Conservation (phyloP, 176 grass and related monocot species). For the Bromus sterilis region DNA sequence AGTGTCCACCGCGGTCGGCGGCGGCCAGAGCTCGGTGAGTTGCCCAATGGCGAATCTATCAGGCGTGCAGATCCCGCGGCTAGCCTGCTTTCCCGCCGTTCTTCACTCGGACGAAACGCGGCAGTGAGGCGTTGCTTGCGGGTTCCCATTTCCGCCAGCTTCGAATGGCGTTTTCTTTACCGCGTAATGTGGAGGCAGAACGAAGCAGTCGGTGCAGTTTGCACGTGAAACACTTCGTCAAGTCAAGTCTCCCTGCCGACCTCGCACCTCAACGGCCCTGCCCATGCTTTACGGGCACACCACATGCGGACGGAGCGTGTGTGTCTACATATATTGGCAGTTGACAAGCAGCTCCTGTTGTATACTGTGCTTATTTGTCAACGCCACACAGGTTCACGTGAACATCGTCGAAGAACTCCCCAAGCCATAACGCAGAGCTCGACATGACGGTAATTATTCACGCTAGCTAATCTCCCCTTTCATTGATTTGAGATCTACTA, state of each 20-base stretch:
- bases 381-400: not conserved
- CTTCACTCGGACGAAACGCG: conserved; percentile 18
- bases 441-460: conserved; percentile 24
- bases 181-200: not conserved
- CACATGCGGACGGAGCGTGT: not conserved
- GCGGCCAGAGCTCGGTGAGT: not conserved
- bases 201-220: conserved; percentile 18
- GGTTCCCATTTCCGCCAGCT: not conserved
- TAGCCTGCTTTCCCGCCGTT: not conserved
- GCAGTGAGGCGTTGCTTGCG: not conserved
- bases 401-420: not conserved
- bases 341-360: not conserved
- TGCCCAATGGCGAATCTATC: not conserved
- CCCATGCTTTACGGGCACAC: not conserved
- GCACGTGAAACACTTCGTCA: not conserved
- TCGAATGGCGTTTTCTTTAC: not conserved
- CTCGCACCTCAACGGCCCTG: not conserved
- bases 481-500: not conserved
- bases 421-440: not conserved
- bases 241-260: not conserved
- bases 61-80: not conserved
- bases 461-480: not conserved
- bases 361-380: not conserved
- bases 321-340: not conserved
- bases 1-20: not conserved